Percentiles rank a stretch among this genome's conserved stretches.
These are phyloP conservation scores for Sphaerulina musiva DNA, from an alignment of 2,329 filamentous ascomycete genomes.

Conservation along the genomic window DNA sequence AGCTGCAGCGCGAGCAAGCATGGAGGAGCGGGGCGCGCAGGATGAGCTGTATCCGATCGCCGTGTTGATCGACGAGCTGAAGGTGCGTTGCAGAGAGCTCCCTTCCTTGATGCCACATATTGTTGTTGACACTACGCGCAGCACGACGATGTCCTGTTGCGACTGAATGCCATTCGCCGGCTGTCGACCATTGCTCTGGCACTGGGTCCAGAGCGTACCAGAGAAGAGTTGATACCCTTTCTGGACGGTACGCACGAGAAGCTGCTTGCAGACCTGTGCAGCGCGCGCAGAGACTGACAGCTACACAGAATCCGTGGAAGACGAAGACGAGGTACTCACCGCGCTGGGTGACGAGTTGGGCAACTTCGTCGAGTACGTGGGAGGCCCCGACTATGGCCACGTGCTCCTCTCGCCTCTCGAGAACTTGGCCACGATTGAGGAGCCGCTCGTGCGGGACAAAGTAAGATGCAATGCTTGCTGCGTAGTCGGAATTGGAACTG, in stretches of 20 bases:
- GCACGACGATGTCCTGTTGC: constrained; percentile 97
- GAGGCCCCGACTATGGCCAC: constrained; percentile 86
- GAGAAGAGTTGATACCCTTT: constrained; percentile 97
- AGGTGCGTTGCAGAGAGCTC: constrained; percentile 55
- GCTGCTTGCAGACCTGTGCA: neutral
- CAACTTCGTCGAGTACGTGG: constrained; percentile 94
- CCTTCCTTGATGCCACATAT: neutral
- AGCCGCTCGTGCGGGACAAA: constrained; percentile 96
- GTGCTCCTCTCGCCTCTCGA: constrained; percentile 94
- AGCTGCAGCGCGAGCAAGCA: constrained; percentile 41
- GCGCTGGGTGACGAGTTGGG: constrained; percentile 95
- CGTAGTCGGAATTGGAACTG: constrained; percentile 28
- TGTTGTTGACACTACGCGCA: constrained; percentile 35
- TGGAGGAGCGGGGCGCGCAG: constrained; percentile 85
- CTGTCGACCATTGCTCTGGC: constrained; percentile 97
- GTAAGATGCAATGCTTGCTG: constrained; percentile 46
- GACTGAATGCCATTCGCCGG: constrained; percentile 96
- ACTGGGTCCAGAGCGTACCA: constrained; percentile 88
- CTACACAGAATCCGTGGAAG: constrained; percentile 84
- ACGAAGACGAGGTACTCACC: constrained; percentile 96
- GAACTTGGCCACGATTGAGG: constrained; percentile 96
- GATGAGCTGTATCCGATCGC: constrained; percentile 99
- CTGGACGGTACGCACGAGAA: constrained; percentile 71
- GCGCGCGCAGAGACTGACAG: constrained; percentile 28
- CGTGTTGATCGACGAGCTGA: constrained; percentile 98